These are phyloP conservation scores for Erodium moschatum DNA, from an alignment of 441 rosid genomes.

Conservation along the genomic window DNA sequence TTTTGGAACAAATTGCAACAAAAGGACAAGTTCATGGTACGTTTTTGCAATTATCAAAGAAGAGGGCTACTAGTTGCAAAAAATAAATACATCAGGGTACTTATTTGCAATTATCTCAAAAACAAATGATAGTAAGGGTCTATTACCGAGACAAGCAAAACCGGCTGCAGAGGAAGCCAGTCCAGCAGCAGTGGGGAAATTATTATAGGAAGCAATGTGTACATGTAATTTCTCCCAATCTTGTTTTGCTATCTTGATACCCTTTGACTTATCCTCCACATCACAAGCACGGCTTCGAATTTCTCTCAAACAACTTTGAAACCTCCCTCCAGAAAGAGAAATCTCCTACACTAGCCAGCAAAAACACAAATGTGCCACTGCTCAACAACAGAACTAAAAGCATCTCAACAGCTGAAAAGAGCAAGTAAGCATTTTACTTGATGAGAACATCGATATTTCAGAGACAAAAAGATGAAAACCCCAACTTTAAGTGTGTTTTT, in stretches of 20 bases:
- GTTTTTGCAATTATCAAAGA: too few species aligned
- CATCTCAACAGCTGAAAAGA: neutral
- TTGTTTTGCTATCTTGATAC: constrained; percentile 62
- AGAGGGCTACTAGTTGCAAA: too few species aligned
- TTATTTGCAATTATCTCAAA: too few species aligned
- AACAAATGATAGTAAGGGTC: neutral
- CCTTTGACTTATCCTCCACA: constrained; percentile 68
- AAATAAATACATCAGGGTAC: too few species aligned
- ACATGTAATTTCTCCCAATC: constrained; percentile 82
- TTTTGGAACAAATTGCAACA: too few species aligned
- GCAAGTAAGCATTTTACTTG: neutral
- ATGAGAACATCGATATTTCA: neutral
- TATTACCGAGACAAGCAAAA: constrained; percentile 83
- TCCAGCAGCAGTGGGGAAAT: constrained; percentile 95
- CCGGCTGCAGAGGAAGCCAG: constrained; percentile 98
- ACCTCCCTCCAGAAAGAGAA: constrained; percentile 81
- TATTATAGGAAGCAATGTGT: constrained; percentile 83
- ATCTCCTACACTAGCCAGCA: constrained; percentile 65
- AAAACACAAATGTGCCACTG: constrained; percentile 14
- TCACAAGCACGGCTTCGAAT: constrained; percentile 66
- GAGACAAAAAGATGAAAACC: neutral
- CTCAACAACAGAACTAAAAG: too few species aligned
- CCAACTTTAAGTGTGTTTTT: neutral
- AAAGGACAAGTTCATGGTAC: too few species aligned
- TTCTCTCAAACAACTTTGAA: constrained; percentile 75